phyloP scores from a whole-genome alignment of 106 monocot species.

The Cymbidium sinense region DNA sequence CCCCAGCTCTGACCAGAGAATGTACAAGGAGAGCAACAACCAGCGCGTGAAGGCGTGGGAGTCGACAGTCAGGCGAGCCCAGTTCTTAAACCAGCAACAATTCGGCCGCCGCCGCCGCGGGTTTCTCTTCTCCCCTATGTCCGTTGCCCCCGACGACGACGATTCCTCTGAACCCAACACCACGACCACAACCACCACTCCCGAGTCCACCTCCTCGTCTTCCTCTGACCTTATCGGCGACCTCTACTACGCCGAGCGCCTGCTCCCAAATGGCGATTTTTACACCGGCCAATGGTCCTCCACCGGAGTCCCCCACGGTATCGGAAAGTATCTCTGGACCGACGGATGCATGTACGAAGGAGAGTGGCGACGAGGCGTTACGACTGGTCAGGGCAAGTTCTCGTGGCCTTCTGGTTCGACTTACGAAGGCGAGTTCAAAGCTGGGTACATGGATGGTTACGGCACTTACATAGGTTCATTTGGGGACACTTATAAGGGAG shows the following conservation, averaged over 20 bases:
- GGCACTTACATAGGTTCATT: constrained; percentile 73
- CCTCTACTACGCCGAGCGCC: constrained; percentile 39
- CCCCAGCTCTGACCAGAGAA: background rate
- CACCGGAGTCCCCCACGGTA: constrained; percentile 57
- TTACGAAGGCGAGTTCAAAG: constrained; percentile 88
- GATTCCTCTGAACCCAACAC: constrained; percentile 6
- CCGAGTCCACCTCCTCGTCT: constrained; percentile 9
- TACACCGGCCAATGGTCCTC: constrained; percentile 74
- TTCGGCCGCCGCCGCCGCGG: constrained; percentile 39
- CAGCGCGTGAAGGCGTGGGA: constrained; percentile 26
- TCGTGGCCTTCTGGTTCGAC: constrained; percentile 92
- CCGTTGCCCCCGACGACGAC: constrained; percentile 25
- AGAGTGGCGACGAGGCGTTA: constrained; percentile 63
- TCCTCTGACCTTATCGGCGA: constrained; percentile 5
- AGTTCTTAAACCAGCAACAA: constrained; percentile 13
- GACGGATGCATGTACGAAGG: constrained; percentile 99
- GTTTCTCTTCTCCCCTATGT: constrained; percentile 43
- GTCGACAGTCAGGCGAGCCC: constrained; percentile 29
- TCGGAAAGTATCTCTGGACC: constrained; percentile 89
- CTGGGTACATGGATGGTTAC: constrained; percentile 79
- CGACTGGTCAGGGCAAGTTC: constrained; percentile 77
- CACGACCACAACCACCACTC: constrained; percentile 4
- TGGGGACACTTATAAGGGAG: constrained; percentile 77
- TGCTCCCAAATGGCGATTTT: constrained; percentile 81
- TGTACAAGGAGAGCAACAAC: constrained; percentile 6